Percentiles rank a stretch among this genome's conserved stretches.
Conservation (phyloP, 192 early-diverging fungal species). For the Coemansia pectinata region DNA sequence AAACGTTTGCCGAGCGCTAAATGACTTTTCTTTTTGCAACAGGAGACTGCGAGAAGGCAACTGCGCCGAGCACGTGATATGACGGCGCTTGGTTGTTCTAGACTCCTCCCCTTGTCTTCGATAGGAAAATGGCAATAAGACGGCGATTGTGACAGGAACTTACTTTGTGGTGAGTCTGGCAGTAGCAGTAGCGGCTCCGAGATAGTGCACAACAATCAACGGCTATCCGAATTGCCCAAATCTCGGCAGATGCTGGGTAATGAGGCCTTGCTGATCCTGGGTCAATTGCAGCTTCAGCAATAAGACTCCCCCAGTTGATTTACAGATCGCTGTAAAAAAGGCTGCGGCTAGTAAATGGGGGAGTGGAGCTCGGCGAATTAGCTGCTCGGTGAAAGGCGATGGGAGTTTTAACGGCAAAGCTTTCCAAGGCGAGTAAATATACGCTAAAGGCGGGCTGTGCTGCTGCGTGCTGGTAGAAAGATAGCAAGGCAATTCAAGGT, state of each 20-base stretch:
- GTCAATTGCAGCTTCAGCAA: not conserved
- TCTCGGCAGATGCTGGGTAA: not conserved
- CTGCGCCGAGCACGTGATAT: not conserved
- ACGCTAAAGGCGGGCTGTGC: not conserved
- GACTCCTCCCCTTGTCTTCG: not conserved
- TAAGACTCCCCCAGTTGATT: conserved; percentile 1
- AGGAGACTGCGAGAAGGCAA: not conserved
- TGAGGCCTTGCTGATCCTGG: not conserved
- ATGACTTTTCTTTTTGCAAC: not conserved
- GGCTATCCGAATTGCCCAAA: not conserved
- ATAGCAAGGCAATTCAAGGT: not conserved
- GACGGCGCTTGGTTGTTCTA: not conserved
- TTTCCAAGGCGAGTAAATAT: conserved; percentile 1
- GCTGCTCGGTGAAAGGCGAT: not conserved
- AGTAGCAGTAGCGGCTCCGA: not conserved
- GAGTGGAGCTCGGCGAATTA: conserved; percentile 1
- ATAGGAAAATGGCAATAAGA: not conserved
- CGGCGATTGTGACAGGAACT: not conserved
- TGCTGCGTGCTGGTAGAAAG: conserved; percentile 2
- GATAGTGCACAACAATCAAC: not conserved
- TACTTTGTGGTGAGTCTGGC: not conserved
- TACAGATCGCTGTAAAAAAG: not conserved
- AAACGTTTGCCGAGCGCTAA: conserved; percentile 7
- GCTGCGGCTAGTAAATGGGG: conserved; percentile 3
- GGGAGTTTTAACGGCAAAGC: not conserved